Evolutionary conservation across 441 rosid genomes (phyloP).

Genomic region (Flueggea neowawraea): DNA sequence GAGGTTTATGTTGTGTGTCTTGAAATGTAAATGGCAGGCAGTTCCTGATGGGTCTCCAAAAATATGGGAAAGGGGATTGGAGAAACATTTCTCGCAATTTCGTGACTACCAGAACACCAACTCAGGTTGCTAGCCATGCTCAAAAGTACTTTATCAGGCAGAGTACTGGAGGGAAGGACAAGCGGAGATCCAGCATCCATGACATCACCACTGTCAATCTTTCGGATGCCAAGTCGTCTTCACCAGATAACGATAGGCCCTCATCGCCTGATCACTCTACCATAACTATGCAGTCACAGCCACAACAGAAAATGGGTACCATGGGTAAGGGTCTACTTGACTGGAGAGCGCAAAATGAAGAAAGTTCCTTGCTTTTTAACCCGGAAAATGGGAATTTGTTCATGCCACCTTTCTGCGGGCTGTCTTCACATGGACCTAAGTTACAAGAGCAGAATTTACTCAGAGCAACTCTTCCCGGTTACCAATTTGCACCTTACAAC

Average conservation of each 20-base stretch:
- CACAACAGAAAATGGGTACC: slow-evolving; percentile 26
- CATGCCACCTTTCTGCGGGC: slow-evolving; percentile 40
- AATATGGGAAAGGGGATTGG: slow-evolving; percentile 99
- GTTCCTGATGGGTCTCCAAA: slow-evolving; percentile 83
- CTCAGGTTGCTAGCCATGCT: slow-evolving; percentile 98
- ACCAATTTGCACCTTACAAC: slow-evolving; percentile 57
- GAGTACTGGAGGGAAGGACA: slow-evolving; percentile 84
- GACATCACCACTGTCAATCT: slow-evolving; percentile 85
- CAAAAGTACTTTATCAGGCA: slow-evolving; percentile 94
- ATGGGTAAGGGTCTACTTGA: slow-evolving; percentile 25
- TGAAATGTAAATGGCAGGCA: slow-evolving; percentile 44
- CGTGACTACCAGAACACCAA: slow-evolving; percentile 82
- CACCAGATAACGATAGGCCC: slow-evolving; percentile 28
- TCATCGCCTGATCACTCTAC: slow-evolving; percentile 42
- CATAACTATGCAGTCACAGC: slow-evolving; percentile 30
- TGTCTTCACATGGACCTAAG: slow-evolving; percentile 51
- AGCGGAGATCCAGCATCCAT: slow-evolving; percentile 93
- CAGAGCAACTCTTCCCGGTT: slow-evolving; percentile 33
- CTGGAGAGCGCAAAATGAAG: slow-evolving; percentile 35
- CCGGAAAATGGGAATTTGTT: slow-evolving; percentile 29
- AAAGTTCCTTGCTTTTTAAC: slow-evolving; percentile 28
- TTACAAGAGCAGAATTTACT: slow-evolving; percentile 63
- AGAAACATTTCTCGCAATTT: slow-evolving; percentile 86
- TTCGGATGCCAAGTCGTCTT: slow-evolving; percentile 43
- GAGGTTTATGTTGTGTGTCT: slow-evolving; percentile 1